phyloP scores from a whole-genome alignment of 768 basidiomycete species.

The Lactarius quietus region DNA sequence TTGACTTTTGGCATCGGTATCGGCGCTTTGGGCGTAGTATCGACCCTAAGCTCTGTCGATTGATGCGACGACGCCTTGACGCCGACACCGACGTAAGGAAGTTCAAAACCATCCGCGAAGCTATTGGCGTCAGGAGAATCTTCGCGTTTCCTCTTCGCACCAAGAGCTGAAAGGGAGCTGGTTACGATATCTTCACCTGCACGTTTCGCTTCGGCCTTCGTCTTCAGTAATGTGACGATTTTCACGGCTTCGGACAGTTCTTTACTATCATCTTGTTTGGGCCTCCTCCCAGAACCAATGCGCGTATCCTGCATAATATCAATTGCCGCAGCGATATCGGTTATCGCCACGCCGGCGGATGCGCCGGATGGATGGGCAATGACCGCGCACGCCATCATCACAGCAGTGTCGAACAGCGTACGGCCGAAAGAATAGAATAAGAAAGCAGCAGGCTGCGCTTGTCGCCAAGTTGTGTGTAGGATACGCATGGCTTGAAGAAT shows the following conservation, averaged over 20 bases:
- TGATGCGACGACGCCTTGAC: conserved; percentile 27
- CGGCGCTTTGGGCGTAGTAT: conserved; percentile 10
- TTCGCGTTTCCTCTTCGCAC: conserved; percentile 44
- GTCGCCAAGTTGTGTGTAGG: conserved; percentile 41
- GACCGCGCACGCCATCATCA: conserved; percentile 60
- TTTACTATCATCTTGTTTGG: conserved; percentile 35
- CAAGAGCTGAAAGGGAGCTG: conserved; percentile 27
- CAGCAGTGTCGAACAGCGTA: conserved; percentile 61
- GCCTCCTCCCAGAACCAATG: conserved; percentile 28
- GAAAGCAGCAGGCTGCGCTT: conserved; percentile 44
- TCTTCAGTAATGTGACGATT: conserved; percentile 20
- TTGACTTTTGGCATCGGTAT: neutral
- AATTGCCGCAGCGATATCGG: conserved; percentile 44
- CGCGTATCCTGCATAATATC: conserved; percentile 39
- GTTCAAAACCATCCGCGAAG: conserved; percentile 35
- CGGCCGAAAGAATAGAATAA: conserved; percentile 59
- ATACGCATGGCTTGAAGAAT: conserved; percentile 52
- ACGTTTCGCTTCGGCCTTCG: conserved; percentile 39
- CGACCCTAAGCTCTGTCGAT: neutral
- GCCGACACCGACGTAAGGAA: conserved; percentile 42
- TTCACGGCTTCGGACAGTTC: conserved; percentile 34
- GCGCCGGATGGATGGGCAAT: conserved; percentile 49
- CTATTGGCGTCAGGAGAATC: conserved; percentile 37
- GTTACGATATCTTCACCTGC: conserved; percentile 21
- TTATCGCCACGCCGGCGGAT: conserved; percentile 46